Percentiles rank a stretch among this genome's conserved stretches.
Evolutionary conservation across 2,329 filamentous ascomycete genomes (phyloP).

Genomic region (Fusarium denticulatum): DNA sequence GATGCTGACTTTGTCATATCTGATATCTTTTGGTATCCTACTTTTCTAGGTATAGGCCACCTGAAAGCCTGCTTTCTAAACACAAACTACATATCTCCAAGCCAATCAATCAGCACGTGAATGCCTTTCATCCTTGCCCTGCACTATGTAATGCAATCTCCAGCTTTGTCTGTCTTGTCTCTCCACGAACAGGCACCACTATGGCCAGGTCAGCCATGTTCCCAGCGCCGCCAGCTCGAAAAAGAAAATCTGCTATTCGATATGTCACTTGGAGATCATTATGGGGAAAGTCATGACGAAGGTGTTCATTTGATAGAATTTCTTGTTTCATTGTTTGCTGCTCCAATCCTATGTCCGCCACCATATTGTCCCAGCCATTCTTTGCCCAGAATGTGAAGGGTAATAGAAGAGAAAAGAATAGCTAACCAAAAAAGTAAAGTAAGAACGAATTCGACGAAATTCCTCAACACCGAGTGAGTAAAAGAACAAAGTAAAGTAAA

Average conservation of each 20-base stretch:
- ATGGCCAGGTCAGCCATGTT: background rate
- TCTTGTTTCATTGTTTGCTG: constrained; percentile 15
- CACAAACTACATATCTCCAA: background rate
- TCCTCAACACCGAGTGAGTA: background rate
- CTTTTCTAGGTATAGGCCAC: constrained; percentile 7
- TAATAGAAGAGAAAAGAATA: constrained; percentile 1
- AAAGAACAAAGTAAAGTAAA: background rate
- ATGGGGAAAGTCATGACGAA: background rate
- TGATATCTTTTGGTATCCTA: constrained; percentile 14
- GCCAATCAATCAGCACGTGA: background rate
- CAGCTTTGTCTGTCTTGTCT: background rate
- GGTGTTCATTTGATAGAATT: background rate
- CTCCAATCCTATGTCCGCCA: constrained; percentile 14
- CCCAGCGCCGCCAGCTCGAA: background rate
- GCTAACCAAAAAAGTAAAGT: background rate
- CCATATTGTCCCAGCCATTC: background rate
- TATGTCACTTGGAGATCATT: background rate
- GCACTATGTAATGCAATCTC: background rate
- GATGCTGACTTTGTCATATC: constrained; percentile 7
- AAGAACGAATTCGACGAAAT: background rate
- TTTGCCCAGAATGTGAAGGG: constrained; percentile 7
- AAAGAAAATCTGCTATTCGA: background rate
- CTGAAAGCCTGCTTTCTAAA: background rate
- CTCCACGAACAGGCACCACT: background rate
- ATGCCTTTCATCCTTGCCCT: background rate